Evolutionary conservation across 768 basidiomycete genomes (phyloP).

Genomic region (Hygrophoropsis aurantiaca): DNA sequence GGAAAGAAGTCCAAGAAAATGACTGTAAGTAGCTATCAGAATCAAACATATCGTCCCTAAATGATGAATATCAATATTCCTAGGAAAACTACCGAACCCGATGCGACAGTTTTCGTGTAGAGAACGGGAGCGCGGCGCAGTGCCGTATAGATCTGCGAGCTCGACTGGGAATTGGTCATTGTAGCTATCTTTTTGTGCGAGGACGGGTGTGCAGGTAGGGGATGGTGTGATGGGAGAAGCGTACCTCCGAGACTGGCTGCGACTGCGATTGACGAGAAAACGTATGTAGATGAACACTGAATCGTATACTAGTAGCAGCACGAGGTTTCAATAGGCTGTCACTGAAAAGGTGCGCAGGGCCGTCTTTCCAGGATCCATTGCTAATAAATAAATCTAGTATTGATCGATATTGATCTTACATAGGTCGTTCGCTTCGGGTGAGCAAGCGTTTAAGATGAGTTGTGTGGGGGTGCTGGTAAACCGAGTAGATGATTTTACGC

Average conservation of each 20-base stretch:
- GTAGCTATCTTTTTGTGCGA: no score
- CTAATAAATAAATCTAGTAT: conserved; percentile 17
- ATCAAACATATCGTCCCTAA: no score
- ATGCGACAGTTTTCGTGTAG: conserved; percentile 14
- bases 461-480: no score
- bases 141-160: conserved; percentile 21
- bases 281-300: conserved; percentile 30
- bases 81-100: no score
- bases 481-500: no score
- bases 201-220: no score
- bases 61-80: no score
- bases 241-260: conserved; percentile 21
- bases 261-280: conserved; percentile 16
- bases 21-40: no score
- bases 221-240: neutral
- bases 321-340: conserved; percentile 25
- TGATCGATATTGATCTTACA: no score
- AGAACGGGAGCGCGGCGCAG: conserved; percentile 21
- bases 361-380: conserved; percentile 48
- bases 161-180: conserved; percentile 25
- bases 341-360: conserved; percentile 52
- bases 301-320: conserved; percentile 15
- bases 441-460: no score
- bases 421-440: conserved; percentile 2
- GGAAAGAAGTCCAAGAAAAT: no score